Evolutionary conservation across 148 eudicot species (phyloP), one percentile per base, ranked within the genome.

Genomic region (Vaccinium myrtillus): DNA sequence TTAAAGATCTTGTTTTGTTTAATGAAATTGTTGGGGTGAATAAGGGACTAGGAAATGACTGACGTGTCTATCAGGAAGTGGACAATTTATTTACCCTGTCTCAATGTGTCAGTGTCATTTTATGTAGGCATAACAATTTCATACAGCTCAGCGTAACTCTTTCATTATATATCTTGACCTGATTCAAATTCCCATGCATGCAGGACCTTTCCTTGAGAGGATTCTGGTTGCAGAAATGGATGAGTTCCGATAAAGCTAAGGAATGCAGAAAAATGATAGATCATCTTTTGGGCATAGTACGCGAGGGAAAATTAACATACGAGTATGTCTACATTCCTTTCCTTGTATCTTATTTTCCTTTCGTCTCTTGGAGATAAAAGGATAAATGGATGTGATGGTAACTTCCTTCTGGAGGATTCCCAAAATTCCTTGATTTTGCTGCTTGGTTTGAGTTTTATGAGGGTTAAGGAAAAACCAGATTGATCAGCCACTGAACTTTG

Each of bases 191-290:
- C 75, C 59, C 70, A 65, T 83, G 8, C 32, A 81, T 88, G 58
- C 86, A 96, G 99, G 99, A 95, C 73, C 88, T 97, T 83, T 90
- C 96, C 58, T 89, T 97, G 90, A 91, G 88, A 90, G 99, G 98
- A 79, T 97, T 95, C 85, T 95, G 98, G 98, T 87, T 97, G 89
- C 99, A 95, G 86, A 93, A 90, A 78, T 93, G 92, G 94, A 78
- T 95, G 95, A 88, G 90, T 88, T 87, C 92, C 46, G 98, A 93
- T 49, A 94, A 88, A 86, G 92, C 91, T 55, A 75, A 39, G 16
- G 98, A 95, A 85, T 93, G 93, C 91, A 90, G 93, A 83, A 80
- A 51, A 54, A 92, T 94, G 96, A 91, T 97, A 76, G 98, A 95
- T 89, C 87, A 93, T 85, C 93, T 97, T 43, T 84, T 95, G 85